Conservation (phyloP, 202 grass and related monocot species). For the Musa balbisiana region DNA sequence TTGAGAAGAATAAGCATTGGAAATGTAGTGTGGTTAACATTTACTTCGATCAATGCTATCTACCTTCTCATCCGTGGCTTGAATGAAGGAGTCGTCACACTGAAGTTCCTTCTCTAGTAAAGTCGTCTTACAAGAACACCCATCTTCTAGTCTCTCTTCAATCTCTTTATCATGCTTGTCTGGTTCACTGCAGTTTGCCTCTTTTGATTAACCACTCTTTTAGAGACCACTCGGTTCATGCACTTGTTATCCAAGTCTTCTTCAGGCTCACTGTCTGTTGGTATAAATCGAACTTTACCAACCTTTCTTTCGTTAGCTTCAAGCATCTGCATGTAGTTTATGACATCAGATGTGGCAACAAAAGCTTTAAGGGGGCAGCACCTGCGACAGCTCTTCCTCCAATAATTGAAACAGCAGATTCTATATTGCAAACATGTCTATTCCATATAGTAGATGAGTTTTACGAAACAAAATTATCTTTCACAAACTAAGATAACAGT, state of each 20-base stretch:
- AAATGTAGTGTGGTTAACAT: neutral
- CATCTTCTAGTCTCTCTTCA: neutral
- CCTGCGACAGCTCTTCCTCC: too few relatives aligned
- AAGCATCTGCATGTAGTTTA: neutral
- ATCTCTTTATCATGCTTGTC: neutral
- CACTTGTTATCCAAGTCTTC: neutral
- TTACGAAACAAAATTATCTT: neutral
- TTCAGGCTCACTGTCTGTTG: neutral
- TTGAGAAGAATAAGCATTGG: neutral
- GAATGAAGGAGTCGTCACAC: neutral
- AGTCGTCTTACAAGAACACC: neutral
- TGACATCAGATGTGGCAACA: neutral
- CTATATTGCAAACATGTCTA: neutral
- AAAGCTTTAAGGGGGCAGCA: neutral
- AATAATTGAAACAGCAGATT: neutral
- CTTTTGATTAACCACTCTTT: neutral
- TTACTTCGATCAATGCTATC: neutral
- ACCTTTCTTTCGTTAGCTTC: conserved; percentile 9
- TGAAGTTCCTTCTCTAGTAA: neutral
- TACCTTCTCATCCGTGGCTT: neutral
- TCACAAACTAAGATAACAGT: neutral
- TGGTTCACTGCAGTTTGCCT: neutral
- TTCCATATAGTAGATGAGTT: neutral
- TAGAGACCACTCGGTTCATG: neutral
- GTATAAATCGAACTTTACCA: neutral